phyloP scores from a whole-genome alignment of 2,329 filamentous ascomycete species.

The Cytospora piceicola region DNA sequence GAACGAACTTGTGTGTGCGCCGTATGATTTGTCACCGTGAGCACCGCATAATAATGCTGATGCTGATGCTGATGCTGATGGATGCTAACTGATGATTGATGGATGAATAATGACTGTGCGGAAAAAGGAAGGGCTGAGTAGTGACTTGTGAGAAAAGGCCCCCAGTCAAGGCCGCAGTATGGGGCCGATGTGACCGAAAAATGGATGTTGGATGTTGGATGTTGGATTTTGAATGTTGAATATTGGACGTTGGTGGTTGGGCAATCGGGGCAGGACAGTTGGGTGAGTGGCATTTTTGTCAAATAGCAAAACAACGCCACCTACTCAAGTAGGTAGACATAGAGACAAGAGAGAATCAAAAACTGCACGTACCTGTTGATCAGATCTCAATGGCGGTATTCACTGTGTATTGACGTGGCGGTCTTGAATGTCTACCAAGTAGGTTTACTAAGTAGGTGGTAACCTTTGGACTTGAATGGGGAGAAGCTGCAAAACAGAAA shows the following conservation, averaged over 20 bases:
- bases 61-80: not conserved
- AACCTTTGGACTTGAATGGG: too few relatives aligned
- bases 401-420: not conserved
- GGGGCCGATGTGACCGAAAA: conserved; percentile 1
- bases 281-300: not conserved
- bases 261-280: not conserved
- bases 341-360: not conserved
- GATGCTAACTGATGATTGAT: not conserved
- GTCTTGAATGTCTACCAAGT: not conserved
- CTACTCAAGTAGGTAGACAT: too few relatives aligned
- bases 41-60: conserved; percentile 7
- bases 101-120: not conserved
- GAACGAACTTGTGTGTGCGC: conserved; percentile 15
- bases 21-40: conserved; percentile 6
- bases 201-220: not conserved
- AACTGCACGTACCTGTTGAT: not conserved
- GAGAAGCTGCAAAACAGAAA: too few relatives aligned
- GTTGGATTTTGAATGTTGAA: not conserved
- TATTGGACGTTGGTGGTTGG: not conserved
- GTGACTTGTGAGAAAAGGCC: not conserved
- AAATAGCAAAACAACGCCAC: too few relatives aligned
- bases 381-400: too few relatives aligned
- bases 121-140: not conserved
- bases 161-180: not conserved
- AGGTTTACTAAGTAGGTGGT: too few relatives aligned